Base-by-base conservation (phyloP, 306 rosid species). In the Begonia loranthoides region DNA sequence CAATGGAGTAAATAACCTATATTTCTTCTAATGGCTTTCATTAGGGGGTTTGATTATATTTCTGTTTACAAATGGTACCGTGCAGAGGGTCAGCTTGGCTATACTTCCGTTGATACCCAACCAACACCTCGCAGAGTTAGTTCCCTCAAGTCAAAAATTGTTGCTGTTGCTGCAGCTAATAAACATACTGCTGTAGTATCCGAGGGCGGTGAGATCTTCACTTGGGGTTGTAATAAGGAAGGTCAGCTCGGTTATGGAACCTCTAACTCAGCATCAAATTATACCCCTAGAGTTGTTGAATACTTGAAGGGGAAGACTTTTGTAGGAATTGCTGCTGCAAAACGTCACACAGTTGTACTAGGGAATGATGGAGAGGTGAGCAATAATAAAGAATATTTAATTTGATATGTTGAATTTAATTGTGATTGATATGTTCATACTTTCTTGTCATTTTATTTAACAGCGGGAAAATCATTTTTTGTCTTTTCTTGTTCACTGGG, bases 351-450 rank as follows among this genome's bases (percentile, higher is more conserved):
- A 17, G 50, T 90, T 45, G 92, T 90, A 17, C 74, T 90, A 61
- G 95, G 99, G 70, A 75, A 65, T 62, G 99, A 90, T 57, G 99
- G 99, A 54, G 99, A 90, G 99, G 99, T 90, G 78, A n/a, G n/a
- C n/a, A 10, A 43, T 43, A n/a, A 43, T 43, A 11, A n/a, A 10
- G 10, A 2, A 10, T 43, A 43, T 43, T 12, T 43, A 43, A 43
- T 10, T 43, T 43, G 47, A 43, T n/a, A 43, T n/a, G 15, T 10
- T 43, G 13, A n/a, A 43, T 43, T 43, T 48, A 16, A 14, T 48
- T 48, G 16, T 14, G 51, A 14, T 48, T 48, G 17, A 48, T 43
- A 43, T 10, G 47, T 43, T 11, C 47, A 43, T 43, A 43, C 47
- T 41, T 12, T 55, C 47, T 41, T 45, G 24, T 57, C 61, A 57